Base-by-base conservation (phyloP, 768 basidiomycete genomes). In the Chlorophyllum brunneum region DNA sequence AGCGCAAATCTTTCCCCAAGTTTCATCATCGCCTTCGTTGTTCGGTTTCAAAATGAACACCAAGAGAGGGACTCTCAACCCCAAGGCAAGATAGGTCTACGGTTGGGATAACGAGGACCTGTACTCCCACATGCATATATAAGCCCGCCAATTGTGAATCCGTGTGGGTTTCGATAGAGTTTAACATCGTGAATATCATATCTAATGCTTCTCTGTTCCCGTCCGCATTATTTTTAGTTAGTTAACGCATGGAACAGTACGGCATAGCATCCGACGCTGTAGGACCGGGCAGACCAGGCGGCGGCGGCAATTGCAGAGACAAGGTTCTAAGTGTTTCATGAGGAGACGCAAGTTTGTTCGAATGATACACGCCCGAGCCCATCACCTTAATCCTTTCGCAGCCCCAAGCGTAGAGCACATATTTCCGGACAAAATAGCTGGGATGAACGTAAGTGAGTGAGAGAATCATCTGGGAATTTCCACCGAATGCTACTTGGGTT, bases 61-160 rank as follows among this genome's bases (percentile, higher is more conserved):
- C 18, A 40, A 37, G 26, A 4, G 7, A 24, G 40, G 26, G 30
- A 30, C 13, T 15, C 11, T 22, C 27, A n/a, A 29, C 37, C 18
- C 11, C 26, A 9, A 39, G 27, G 16, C 27, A n/a, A 29, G 27
- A 39, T 16, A 30, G 27, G 20, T 49, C 26, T 11, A 1, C 13
- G 27, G n/a, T 22, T 18, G 26, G 24, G 16, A 11, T 16, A 16
- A 27, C 5, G 34, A 10, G 9, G 16, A 9, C 24, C 11, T 27
- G 27, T 2, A 22, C 36, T 49, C 38, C 38, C 48, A 39, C 27
- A 40, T 30, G 24, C 38, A 49, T 49, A 39, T 49, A 40, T 31
- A 49, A 18, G 26, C 38, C 18, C 37, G 18, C 48, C 27, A 31
- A n/a, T n/a, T n/a, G n/a, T n/a, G n/a, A n/a, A n/a, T n/a, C n/a